Conservation (phyloP, 2,329 filamentous ascomycete species). For the Ophidiomyces ophidiicola region DNA sequence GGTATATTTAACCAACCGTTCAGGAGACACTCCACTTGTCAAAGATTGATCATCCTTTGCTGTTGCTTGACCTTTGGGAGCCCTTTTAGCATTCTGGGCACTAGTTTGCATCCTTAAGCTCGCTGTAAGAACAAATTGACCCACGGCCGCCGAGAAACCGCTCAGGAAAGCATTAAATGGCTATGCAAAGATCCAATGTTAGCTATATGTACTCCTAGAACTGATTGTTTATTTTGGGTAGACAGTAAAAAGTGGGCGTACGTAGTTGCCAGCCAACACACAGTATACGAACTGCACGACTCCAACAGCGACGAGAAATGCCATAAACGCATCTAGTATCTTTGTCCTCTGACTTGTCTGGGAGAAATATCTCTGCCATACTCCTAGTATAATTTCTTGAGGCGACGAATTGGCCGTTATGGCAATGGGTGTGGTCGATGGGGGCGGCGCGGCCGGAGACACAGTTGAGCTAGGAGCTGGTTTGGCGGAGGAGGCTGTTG, state of each 20-base stretch:
- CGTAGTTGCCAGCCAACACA: conserved; percentile 82
- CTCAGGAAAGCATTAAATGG: conserved; percentile 98
- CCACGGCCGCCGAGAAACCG: conserved; percentile 86
- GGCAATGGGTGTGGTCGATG: conserved; percentile 18
- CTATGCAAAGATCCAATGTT: conserved; percentile 38
- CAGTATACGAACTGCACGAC: conserved; percentile 92
- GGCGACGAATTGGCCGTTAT: conserved; percentile 31
- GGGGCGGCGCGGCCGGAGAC: conserved; percentile 22
- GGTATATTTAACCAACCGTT: conserved; percentile 24
- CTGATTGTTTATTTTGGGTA: background rate
- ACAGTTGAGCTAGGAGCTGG: conserved; percentile 18
- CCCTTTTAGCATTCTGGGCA: conserved; percentile 47
- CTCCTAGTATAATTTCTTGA: conserved; percentile 51
- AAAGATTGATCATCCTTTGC: conserved; percentile 3
- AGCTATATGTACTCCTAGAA: background rate
- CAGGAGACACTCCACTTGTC: conserved; percentile 24
- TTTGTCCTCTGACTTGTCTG: conserved; percentile 82
- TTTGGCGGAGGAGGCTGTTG: conserved; percentile 15
- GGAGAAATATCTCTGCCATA: conserved; percentile 67
- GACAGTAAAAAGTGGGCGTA: conserved; percentile 41
- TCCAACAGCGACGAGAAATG: conserved; percentile 71
- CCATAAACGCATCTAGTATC: conserved; percentile 83
- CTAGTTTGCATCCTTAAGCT: conserved; percentile 85
- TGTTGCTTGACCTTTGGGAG: conserved; percentile 17
- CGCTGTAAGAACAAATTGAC: conserved; percentile 93